Base-by-base conservation (phyloP, 345 rosid species). In the Linum trigynum region DNA sequence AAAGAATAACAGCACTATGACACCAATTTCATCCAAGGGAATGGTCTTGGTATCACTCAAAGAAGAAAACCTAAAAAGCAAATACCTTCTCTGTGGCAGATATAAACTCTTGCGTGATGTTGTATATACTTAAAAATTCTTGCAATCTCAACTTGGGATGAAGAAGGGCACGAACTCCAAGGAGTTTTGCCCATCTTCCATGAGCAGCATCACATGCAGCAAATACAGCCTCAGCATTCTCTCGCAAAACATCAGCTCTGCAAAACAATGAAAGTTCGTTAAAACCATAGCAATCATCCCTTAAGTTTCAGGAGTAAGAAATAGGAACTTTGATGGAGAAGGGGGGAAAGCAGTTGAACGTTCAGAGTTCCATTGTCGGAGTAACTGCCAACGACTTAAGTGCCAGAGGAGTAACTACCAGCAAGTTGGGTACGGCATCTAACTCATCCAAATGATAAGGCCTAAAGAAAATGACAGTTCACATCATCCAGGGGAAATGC, bases 191-290 rank as follows among this genome's bases (percentile, higher is more conserved):
- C 99, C 99, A 94, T 78, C 99, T 85, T 73, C 84, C 95, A 81
- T 91, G 96, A 74, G 99, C 92, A 78, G 90, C 91, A 83, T 94
- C 99, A 78, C 97, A 94, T 48, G 96, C 97, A 8, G 99, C 87
- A 84, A 91, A 94, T 61, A 94, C 86, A 70, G 99, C 96, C 81
- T 94, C 99, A 60, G 97, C 77, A 69, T 94, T 94, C 82, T 94
- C 99, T 67, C 97, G 84, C 75, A 94, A 78, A 57, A 91, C 88
- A 76, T 94, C 99, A 23, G 92, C 95, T 79, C 99, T 94, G 82
- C 70, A 75, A 77, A 73, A 37, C 67, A 65, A 36, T 7, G 43
- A 3, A 2, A 63, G 11, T 61, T 4, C 11, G 17, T 48, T 48
- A 48, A 48, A 48, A 48, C 14, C 53, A 48, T 48, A 48, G 53